Conservation (phyloP, 495 filamentous ascomycete species). For the Chaetomium tenue region DNA sequence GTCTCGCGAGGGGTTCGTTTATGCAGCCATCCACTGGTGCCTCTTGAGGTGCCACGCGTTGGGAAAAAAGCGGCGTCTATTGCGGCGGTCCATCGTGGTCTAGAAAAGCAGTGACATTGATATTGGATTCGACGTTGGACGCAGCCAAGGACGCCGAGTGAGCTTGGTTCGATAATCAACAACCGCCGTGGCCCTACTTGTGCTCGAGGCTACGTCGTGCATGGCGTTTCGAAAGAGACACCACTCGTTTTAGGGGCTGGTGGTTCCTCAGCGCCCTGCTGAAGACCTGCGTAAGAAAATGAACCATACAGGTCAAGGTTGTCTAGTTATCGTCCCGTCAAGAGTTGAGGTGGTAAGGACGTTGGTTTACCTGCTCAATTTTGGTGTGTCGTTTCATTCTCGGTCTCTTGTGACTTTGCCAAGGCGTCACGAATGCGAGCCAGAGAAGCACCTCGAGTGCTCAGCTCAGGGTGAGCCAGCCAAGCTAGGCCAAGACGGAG, state of each 20-base stretch:
- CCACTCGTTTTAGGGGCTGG: neutral
- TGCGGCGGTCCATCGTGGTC: neutral
- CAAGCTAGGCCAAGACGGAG: constrained; percentile 7
- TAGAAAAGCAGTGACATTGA: neutral
- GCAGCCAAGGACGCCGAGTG: constrained; percentile 6
- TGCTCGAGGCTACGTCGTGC: neutral
- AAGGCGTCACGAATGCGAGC: neutral
- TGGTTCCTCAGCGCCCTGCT: neutral
- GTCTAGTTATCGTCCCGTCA: neutral
- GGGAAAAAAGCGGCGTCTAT: neutral
- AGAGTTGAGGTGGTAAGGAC: neutral
- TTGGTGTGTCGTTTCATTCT: no score
- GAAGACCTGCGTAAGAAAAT: neutral
- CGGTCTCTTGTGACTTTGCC: neutral
- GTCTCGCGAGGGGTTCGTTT: neutral
- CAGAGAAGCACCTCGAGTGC: neutral
- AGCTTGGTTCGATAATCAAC: neutral
- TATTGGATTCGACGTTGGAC: neutral
- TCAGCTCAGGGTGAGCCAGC: neutral
- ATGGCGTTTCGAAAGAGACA: constrained; percentile 8
- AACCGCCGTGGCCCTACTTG: neutral
- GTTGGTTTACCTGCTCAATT: neutral
- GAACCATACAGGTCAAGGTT: neutral
- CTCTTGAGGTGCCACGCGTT: no score
- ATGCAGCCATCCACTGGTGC: neutral